A percentile compares a stretch with the other conserved stretches of the same genome.
These are phyloP conservation scores for Abrus pulchellus DNA, from an alignment of 306 rosid species.

Conservation along the genomic window DNA sequence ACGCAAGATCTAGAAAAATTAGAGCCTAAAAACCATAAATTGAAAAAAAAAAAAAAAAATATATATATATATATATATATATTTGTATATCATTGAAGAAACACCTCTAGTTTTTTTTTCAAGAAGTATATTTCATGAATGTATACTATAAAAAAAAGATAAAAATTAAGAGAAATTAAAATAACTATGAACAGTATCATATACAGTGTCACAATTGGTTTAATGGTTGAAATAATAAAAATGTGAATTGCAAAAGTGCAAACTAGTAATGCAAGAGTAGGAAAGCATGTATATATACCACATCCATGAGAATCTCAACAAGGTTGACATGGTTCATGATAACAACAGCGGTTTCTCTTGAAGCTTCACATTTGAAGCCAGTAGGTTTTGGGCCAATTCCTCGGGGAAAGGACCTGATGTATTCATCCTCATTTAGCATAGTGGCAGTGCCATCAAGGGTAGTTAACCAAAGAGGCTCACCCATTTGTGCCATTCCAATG, in stretches of 20 bases:
- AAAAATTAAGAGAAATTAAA: too few relatives aligned
- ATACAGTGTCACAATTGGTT: too few relatives aligned
- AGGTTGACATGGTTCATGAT: slow-evolving; percentile 92
- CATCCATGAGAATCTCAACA: slow-evolving; percentile 97
- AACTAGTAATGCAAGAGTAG: background rate
- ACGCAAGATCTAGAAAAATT: background rate
- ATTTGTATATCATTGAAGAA: too few relatives aligned
- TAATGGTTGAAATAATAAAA: too few relatives aligned
- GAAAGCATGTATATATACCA: slow-evolving; percentile 53
- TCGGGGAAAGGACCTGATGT: slow-evolving; percentile 78
- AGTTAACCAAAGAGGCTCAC: slow-evolving; percentile 92
- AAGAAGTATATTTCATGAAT: too few relatives aligned
- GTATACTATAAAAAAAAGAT: too few relatives aligned
- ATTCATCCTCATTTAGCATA: slow-evolving; percentile 84
- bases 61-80: too few relatives aligned
- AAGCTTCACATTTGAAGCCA: slow-evolving; percentile 84
- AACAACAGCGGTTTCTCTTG: slow-evolving; percentile 80
- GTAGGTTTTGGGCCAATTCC: slow-evolving; percentile 80
- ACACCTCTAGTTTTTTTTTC: too few relatives aligned
- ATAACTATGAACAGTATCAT: too few relatives aligned
- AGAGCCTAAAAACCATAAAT: background rate
- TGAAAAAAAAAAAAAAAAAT: too few relatives aligned
- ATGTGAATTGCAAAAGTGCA: background rate
- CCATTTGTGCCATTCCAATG: slow-evolving; percentile 84
- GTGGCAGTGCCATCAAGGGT: slow-evolving; percentile 65